Base-by-base conservation (phyloP, 164 flowering plant genomes). In the Echeveria elegans region DNA sequence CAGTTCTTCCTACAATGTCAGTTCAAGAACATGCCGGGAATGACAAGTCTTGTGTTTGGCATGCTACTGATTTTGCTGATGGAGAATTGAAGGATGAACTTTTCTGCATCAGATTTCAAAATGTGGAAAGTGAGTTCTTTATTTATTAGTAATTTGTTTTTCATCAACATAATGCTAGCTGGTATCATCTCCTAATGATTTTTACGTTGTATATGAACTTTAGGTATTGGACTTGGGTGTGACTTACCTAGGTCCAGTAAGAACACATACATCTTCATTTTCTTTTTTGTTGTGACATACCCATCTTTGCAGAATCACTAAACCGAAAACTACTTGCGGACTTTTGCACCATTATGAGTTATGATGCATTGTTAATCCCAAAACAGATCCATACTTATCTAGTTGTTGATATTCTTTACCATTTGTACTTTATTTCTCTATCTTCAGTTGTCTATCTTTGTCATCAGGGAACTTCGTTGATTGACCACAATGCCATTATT, bases 21-120 rank as follows among this genome's bases (percentile, higher is more conserved):
- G 79, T 85, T n/a, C 89, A 87, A 69, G 92, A 85, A 66, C 92
- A 87, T 73, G 75, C 82, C 6, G 92, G 92, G 7, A 87, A 87
- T 52, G 92, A 87, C 2, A 87, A 87, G 74, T 87, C 92, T 0
- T 87, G 89, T 59, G 83, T 87, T 18, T 87, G 89, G 92, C 89
- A 87, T 58, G 92, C 92, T 0, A 56, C 78, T 47, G 92, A 87
- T 67, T 85, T 76, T 63, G 81, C 89, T 31, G 89, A 85, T 73
- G 89, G 88, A 5, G 89, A 85, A 74, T 71, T 87, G 73, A 87
- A 87, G 79, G 82, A 83, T 24, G 92, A 87, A 75, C 75, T 79
- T 26, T 87, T 87, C 75, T 79, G 83, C 66, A 81, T 85, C 65
- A 74, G 89, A 26, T 87, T 87, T 63, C 72, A 71, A 26, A 82